Evolutionary conservation across 305 asterid genomes (phyloP), one percentile per base, ranked within the genome.

Genomic region (Coffea humblotiana): DNA sequence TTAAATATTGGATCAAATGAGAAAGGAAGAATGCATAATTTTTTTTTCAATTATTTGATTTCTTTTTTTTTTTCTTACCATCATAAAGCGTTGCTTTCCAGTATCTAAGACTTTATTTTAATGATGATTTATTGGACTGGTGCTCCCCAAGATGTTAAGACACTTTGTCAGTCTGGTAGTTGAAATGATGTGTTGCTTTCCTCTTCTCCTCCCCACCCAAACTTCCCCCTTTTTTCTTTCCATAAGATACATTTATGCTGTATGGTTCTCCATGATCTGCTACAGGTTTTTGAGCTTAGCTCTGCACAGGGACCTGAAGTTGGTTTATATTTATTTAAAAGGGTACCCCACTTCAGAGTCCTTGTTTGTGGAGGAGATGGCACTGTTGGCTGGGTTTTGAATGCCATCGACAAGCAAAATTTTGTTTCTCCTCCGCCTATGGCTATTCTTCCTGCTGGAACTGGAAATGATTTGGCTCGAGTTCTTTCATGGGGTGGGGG

Each of bases 281-380:
- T 40, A 3, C 61, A 93, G 98, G 95, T 94, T 68, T 71, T 89
- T 75, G 98, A 94, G 83, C 89, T 95, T 88, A 91, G 99, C 86
- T 92, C 97, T 49, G 83, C 84, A 48, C 92, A 89, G 77, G 98
- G 98, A 67, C 99, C 99, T 23, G 98, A 95, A 87, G 88, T 85
- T 77, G 99, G 99, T 78, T 93, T 95, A 66, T 86, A 90, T 87
- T 84, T 94, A 81, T 95, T 95, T 83, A 90, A 92, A 83, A 91
- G 74, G 88, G 97, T 91, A 78, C 91, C 97, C 23, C 98, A 96
- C 89, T 94, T 96, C 89, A 93, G 97, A 75, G 68, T 96, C 79
- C 98, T 96, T 72, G 94, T 90, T 37, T 96, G 99, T 58, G 98
- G 99, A 77, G 99, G 99, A 80, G 99, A 96, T 88, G 98, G 99